Conservation (phyloP, 2,329 filamentous ascomycete species). For the Nectriaceae sp. region DNA sequence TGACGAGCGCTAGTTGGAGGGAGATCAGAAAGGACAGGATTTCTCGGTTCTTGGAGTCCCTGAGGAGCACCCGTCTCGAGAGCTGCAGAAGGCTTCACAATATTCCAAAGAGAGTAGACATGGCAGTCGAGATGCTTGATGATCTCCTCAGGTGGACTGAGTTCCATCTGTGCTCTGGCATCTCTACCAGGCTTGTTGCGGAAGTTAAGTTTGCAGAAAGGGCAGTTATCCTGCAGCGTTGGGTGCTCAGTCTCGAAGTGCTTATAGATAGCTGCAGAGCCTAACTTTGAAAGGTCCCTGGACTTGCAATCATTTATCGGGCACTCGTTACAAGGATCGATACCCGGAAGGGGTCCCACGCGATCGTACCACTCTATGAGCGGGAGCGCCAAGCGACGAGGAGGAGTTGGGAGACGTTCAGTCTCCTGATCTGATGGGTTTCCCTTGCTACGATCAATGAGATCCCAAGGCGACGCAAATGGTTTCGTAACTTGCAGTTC, state of each 20-base stretch:
- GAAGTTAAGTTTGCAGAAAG: conserved; percentile 20
- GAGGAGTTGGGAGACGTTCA: conserved; percentile 2
- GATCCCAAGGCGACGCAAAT: background rate
- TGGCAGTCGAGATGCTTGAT: conserved; percentile 25
- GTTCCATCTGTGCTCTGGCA: background rate
- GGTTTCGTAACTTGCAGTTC: background rate
- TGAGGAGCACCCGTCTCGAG: too few relatives aligned
- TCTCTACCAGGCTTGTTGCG: background rate
- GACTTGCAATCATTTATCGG: conserved; percentile 1
- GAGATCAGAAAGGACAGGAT: too few relatives aligned
- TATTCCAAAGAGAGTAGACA: conserved; percentile 16
- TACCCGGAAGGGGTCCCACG: background rate
- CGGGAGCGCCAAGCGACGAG: conserved; percentile 13
- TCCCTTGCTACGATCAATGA: background rate
- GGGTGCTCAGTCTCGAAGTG: conserved; percentile 15
- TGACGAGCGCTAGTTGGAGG: too few relatives aligned
- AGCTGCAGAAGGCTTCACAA: too few relatives aligned
- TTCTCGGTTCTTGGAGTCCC: too few relatives aligned
- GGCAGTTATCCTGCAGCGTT: conserved; percentile 1
- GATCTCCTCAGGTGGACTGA: conserved; percentile 3
- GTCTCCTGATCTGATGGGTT: background rate
- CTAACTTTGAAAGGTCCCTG: conserved; percentile 4
- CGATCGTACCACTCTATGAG: conserved; percentile 16
- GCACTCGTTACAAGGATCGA: conserved; percentile 14
- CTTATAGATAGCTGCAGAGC: conserved; percentile 10